phyloP scores from a whole-genome alignment of 176 grass and related monocot genomes.

The Triticum monococcum region DNA sequence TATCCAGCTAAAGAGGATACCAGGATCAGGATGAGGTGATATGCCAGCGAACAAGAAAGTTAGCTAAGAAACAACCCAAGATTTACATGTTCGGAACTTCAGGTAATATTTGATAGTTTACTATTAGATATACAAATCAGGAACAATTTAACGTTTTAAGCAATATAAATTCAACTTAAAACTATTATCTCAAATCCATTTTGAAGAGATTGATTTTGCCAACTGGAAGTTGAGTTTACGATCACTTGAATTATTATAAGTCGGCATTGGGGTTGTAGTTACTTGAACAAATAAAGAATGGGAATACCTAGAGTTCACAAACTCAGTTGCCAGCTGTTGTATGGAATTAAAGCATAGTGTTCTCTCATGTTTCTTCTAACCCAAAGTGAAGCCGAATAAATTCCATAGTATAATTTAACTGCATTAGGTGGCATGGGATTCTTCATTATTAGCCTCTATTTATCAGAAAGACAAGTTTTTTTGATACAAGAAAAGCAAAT shows the following conservation, averaged over 20 bases:
- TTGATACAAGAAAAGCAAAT: slow-evolving; percentile 12
- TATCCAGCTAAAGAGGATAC: neutral
- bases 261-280: neutral
- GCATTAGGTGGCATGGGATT: neutral
- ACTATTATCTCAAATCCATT: neutral
- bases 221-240: neutral
- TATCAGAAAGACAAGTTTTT: neutral
- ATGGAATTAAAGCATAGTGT: neutral
- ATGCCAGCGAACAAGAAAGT: neutral
- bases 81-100: neutral
- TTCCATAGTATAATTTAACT: slow-evolving; percentile 11
- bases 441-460: slow-evolving; percentile 4
- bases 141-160: neutral
- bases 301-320: slow-evolving; percentile 14
- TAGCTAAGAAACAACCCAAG: slow-evolving; percentile 5
- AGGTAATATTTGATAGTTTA: neutral
- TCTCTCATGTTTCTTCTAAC: slow-evolving; percentile 18
- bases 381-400: slow-evolving; percentile 15
- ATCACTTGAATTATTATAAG: neutral
- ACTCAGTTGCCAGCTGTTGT: slow-evolving; percentile 4
- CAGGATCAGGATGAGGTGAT: neutral
- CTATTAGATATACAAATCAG: neutral
- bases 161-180: neutral
- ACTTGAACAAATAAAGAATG: slow-evolving; percentile 2
- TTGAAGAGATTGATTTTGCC: neutral